phyloP scores from a whole-genome alignment of 2,329 filamentous ascomycete genomes.

The Pestalotiopsis sp. region DNA sequence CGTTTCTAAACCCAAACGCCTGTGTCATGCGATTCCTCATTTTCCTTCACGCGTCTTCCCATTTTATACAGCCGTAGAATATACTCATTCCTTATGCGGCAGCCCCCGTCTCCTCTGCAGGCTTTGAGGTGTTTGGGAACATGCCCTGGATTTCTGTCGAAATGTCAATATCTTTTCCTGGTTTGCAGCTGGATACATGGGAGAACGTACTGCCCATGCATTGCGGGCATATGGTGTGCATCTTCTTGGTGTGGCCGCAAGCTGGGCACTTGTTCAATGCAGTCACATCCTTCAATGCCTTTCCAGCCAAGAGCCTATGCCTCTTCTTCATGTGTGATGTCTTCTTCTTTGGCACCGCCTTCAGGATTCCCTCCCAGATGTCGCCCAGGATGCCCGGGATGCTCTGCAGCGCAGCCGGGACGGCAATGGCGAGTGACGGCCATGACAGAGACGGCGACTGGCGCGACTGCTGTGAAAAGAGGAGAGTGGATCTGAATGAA shows the following conservation, averaged over 20 bases:
- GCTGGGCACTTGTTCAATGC: slow-evolving; percentile 85
- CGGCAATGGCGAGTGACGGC: slow-evolving; percentile 57
- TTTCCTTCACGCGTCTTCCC: neutral
- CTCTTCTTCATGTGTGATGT: slow-evolving; percentile 96
- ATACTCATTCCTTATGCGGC: slow-evolving; percentile 3
- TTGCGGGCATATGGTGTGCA: slow-evolving; percentile 84
- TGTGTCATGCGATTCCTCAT: slow-evolving; percentile 12
- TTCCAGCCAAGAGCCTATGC: slow-evolving; percentile 91
- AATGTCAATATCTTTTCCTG: slow-evolving; percentile 20
- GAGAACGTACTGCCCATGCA: slow-evolving; percentile 76
- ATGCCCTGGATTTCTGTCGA: slow-evolving; percentile 48
- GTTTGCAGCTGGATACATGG: slow-evolving; percentile 10
- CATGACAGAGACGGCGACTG: slow-evolving; percentile 46
- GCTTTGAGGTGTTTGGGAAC: slow-evolving; percentile 39
- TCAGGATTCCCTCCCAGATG: slow-evolving; percentile 91
- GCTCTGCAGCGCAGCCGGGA: slow-evolving; percentile 63
- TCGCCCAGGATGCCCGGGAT: slow-evolving; percentile 74
- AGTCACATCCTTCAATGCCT: slow-evolving; percentile 89
- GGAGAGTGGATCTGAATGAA: slow-evolving; percentile 44
- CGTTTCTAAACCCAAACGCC: slow-evolving; percentile 25
- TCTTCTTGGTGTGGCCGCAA: slow-evolving; percentile 85
- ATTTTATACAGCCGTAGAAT: neutral
- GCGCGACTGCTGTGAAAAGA: slow-evolving; percentile 44
- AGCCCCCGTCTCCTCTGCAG: slow-evolving; percentile 1
- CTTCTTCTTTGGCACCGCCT: slow-evolving; percentile 98